These are phyloP conservation scores for Tylopilus subfusipes DNA, from an alignment of 768 basidiomycete species.

Conservation along the genomic window DNA sequence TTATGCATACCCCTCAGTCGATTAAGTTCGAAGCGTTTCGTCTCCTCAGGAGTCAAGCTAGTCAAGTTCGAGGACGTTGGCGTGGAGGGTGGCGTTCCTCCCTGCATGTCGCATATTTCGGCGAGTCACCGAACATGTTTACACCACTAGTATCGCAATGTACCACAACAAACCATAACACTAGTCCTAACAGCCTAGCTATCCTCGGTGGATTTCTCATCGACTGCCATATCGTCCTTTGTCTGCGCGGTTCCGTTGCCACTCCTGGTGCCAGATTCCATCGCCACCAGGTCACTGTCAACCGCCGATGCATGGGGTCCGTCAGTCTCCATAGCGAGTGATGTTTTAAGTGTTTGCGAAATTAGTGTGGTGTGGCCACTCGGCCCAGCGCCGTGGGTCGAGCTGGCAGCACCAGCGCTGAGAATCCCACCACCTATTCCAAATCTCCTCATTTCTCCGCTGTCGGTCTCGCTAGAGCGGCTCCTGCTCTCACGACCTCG, in stretches of 20 bases:
- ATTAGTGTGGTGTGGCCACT: slow-evolving; percentile 58
- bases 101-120: slow-evolving; percentile 1
- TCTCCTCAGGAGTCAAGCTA: slow-evolving; percentile 62
- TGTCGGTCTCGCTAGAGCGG: slow-evolving; percentile 42
- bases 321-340: slow-evolving; percentile 35
- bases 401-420: slow-evolving; percentile 50
- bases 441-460: slow-evolving; percentile 48
- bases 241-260: slow-evolving; percentile 12
- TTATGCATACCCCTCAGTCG: slow-evolving; percentile 59
- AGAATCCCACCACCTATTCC: slow-evolving; percentile 71
- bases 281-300: slow-evolving; percentile 16
- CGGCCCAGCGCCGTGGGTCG: slow-evolving; percentile 71
- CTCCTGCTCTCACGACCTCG: slow-evolving; percentile 43
- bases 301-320: slow-evolving; percentile 18
- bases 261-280: slow-evolving; percentile 16
- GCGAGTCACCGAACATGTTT: slow-evolving; percentile 8
- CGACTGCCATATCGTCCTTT: slow-evolving; percentile 27
- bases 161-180: not conserved
- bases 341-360: slow-evolving; percentile 27
- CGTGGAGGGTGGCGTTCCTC: slow-evolving; percentile 5
- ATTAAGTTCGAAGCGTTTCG: slow-evolving; percentile 73
- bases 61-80: slow-evolving; percentile 37
- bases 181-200: slow-evolving; percentile 1
- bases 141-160: not conserved
- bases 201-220: slow-evolving; percentile 17